Percentiles rank a stretch among this genome's conserved stretches.
These are phyloP conservation scores for Venturia pyrina DNA, from an alignment of 2,329 filamentous ascomycete species.

Conservation along the genomic window DNA sequence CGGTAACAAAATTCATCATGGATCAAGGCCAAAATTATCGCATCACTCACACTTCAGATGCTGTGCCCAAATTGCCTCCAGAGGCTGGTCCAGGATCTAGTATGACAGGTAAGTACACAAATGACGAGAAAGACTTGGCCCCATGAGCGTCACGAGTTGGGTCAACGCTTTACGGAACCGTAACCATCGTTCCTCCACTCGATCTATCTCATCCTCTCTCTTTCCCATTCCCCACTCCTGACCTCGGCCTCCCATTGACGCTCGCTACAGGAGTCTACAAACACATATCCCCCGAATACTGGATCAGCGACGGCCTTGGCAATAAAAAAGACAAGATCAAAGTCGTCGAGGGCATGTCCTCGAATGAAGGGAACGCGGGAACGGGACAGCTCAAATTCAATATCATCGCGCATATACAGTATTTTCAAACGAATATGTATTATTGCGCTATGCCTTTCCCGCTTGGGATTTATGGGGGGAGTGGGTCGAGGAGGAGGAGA, in stretches of 20 bases:
- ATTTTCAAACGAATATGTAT: conserved; percentile 9
- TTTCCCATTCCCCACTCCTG: too few relatives aligned
- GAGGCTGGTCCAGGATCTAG: conserved; percentile 35
- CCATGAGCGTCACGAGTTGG: too few relatives aligned
- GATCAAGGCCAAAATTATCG: conserved; percentile 49
- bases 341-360: conserved; percentile 18
- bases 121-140: too few relatives aligned
- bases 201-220: too few relatives aligned
- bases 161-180: too few relatives aligned
- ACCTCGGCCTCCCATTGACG: too few relatives aligned
- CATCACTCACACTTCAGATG: conserved; percentile 57
- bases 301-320: conserved; percentile 21
- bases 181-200: too few relatives aligned
- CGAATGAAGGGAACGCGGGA: conserved; percentile 19
- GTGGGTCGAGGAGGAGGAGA: not conserved
- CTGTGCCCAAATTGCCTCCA: conserved; percentile 58
- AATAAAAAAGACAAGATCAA: conserved; percentile 16
- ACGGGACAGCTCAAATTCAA: conserved; percentile 5
- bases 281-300: conserved; percentile 62
- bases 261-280: conserved; percentile 32
- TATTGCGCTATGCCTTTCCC: not conserved
- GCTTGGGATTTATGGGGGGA: not conserved
- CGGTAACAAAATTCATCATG: conserved; percentile 45
- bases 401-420: conserved; percentile 11
- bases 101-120: not conserved